Percentiles rank a stretch among this genome's conserved stretches.
These are phyloP conservation scores for Suillus occidentalis DNA, from an alignment of 768 basidiomycete species.

Conservation along the genomic window DNA sequence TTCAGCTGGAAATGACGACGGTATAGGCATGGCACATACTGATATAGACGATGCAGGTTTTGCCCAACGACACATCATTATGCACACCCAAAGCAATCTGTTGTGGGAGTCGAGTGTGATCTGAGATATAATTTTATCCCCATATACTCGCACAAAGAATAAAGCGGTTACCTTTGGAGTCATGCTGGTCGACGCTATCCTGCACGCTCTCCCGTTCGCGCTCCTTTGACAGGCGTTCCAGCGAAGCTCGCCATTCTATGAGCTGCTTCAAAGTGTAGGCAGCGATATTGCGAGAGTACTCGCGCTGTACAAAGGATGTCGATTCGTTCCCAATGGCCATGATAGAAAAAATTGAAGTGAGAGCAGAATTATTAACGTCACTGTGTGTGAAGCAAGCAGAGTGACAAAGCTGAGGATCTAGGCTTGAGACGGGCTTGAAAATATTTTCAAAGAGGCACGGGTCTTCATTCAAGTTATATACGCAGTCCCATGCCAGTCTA, in stretches of 20 bases:
- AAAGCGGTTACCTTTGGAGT: background rate
- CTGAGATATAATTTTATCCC: background rate
- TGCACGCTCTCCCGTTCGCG: background rate
- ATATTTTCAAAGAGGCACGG: background rate
- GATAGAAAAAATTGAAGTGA: background rate
- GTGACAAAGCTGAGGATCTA: background rate
- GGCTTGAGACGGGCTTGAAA: background rate
- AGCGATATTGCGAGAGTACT: slow-evolving; percentile 2
- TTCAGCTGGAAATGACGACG: background rate
- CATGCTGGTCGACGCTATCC: background rate
- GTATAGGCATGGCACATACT: background rate
- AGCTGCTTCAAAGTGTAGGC: background rate
- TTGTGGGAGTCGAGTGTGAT: background rate
- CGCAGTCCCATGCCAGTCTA: background rate
- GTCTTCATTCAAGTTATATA: background rate
- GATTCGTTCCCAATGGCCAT: background rate
- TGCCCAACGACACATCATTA: background rate
- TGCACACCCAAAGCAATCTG: background rate
- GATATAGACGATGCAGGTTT: too few relatives aligned
- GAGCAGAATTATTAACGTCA: background rate
- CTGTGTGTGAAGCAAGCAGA: background rate
- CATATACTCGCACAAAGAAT: background rate
- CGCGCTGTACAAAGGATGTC: background rate
- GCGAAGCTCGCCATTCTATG: background rate
- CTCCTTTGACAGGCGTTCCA: background rate